These are phyloP conservation scores for Amylocarpus encephaloides DNA, from an alignment of 2,329 filamentous ascomycete species.

Conservation along the genomic window DNA sequence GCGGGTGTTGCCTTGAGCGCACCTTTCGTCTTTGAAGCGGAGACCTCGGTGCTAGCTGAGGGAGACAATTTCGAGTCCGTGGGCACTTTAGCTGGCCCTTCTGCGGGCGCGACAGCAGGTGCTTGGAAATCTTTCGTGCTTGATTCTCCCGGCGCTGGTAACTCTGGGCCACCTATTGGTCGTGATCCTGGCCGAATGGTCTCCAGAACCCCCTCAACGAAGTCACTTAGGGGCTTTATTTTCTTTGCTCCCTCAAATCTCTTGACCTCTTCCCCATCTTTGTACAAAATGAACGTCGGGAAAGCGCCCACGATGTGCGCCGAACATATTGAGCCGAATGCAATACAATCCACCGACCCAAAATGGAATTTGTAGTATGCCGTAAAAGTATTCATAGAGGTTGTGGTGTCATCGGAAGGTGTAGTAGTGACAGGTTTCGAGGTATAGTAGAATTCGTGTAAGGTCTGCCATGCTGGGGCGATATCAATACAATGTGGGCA, in stretches of 20 bases:
- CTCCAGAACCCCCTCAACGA: slow-evolving; percentile 73
- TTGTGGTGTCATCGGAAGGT: slow-evolving; percentile 36
- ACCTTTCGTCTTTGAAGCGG: slow-evolving; percentile 4
- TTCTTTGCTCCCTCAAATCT: slow-evolving; percentile 60
- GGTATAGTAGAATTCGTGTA: slow-evolving; percentile 86
- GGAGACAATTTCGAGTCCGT: slow-evolving; percentile 18
- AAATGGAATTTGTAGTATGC: slow-evolving; percentile 88
- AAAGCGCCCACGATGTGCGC: slow-evolving; percentile 62
- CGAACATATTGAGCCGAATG: slow-evolving; percentile 71
- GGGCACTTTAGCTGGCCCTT: slow-evolving; percentile 1
- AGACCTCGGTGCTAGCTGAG: slow-evolving; percentile 4
- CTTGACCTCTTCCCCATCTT: slow-evolving; percentile 65
- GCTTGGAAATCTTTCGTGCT: slow-evolving; percentile 21
- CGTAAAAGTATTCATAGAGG: slow-evolving; percentile 55
- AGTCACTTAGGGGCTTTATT: slow-evolving; percentile 58
- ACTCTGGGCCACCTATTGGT: slow-evolving; percentile 45
- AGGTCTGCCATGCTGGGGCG: slow-evolving; percentile 80
- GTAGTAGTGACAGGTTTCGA: slow-evolving; percentile 56
- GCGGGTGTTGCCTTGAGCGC: slow-evolving; percentile 30
- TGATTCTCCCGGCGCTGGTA: slow-evolving; percentile 66
- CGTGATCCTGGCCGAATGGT: slow-evolving; percentile 74
- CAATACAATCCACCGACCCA: slow-evolving; percentile 76
- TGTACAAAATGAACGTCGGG: slow-evolving; percentile 73
- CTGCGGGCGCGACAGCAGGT: slow-evolving; percentile 12
- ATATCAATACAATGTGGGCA: slow-evolving; percentile 39